Evolutionary conservation across 768 basidiomycete species (phyloP).

Genomic region (Xerocomellus chrysenteron): DNA sequence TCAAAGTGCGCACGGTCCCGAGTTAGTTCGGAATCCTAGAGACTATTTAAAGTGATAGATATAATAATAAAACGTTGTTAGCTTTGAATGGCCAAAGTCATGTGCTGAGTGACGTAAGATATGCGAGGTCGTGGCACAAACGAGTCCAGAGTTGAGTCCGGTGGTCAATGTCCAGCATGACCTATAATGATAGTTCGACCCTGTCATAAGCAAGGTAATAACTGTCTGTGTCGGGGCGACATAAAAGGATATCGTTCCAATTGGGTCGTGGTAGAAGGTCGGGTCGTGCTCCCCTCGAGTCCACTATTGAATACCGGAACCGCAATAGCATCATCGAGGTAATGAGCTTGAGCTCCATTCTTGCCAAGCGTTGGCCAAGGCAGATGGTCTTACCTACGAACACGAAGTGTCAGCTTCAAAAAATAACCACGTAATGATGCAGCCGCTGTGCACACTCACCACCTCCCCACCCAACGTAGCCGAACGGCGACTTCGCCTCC

Average conservation of each 20-base stretch:
- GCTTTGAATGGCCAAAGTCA: neutral
- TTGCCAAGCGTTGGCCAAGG: constrained; percentile 72
- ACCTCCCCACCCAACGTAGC: constrained; percentile 78
- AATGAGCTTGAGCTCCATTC: constrained; percentile 70
- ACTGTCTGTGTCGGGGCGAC: constrained; percentile 56
- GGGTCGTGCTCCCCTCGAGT: constrained; percentile 47
- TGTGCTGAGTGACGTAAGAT: constrained; percentile 14
- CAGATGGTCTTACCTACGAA: constrained; percentile 63
- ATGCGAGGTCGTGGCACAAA: constrained; percentile 8
- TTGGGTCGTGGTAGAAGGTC: constrained; percentile 57
- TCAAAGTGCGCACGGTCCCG: constrained; percentile 15
- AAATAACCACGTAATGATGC: constrained; percentile 17
- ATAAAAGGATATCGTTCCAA: constrained; percentile 76
- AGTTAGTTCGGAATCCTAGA: constrained; percentile 10
- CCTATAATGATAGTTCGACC: constrained; percentile 20
- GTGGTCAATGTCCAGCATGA: constrained; percentile 26
- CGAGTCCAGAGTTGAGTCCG: constrained; percentile 16
- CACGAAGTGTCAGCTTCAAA: constrained; percentile 5
- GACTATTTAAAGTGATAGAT: constrained; percentile 20
- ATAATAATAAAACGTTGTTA: constrained; percentile 18
- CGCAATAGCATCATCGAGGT: constrained; percentile 66
- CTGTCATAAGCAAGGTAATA: constrained; percentile 52
- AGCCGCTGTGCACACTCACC: constrained; percentile 46
- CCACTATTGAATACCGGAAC: constrained; percentile 59
- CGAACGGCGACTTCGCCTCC: constrained; percentile 52